These are phyloP conservation scores for Cicer yamashitae DNA, from an alignment of 306 rosid genomes.

Conservation along the genomic window DNA sequence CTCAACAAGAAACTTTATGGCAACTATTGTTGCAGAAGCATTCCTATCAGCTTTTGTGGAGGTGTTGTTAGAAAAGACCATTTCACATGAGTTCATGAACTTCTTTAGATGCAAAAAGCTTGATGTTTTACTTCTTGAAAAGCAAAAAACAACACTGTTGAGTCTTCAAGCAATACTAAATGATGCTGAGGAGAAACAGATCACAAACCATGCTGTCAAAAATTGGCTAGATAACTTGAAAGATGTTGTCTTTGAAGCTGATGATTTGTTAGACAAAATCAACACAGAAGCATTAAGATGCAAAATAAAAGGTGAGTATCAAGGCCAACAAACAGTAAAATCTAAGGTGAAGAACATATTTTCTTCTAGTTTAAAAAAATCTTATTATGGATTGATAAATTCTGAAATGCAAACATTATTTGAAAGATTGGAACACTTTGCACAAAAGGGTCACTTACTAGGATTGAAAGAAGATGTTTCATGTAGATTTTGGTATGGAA, in stretches of 20 bases:
- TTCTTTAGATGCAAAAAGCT: slow-evolving; percentile 5
- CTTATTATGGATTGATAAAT: slow-evolving; percentile 42
- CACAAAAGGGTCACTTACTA: slow-evolving; percentile 45
- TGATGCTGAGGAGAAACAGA: slow-evolving; percentile 43
- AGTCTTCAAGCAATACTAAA: slow-evolving; percentile 35
- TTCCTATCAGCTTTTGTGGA: slow-evolving; percentile 37
- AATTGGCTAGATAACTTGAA: slow-evolving; percentile 40
- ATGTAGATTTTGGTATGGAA: slow-evolving; percentile 12
- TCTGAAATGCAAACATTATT: slow-evolving; percentile 30
- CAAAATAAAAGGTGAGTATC: slow-evolving; percentile 13
- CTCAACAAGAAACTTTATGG: slow-evolving; percentile 6
- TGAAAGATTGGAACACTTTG: slow-evolving; percentile 47
- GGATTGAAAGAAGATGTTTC: slow-evolving; percentile 47
- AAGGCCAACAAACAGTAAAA: slow-evolving; percentile 5
- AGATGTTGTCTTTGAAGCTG: slow-evolving; percentile 36
- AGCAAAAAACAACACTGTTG: slow-evolving; percentile 28
- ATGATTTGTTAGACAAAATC: slow-evolving; percentile 14
- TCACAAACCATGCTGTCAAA: slow-evolving; percentile 6
- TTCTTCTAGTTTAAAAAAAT: slow-evolving; percentile 41
- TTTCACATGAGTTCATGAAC: not conserved
- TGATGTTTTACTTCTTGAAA: slow-evolving; percentile 17
- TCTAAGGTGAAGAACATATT: slow-evolving; percentile 47
- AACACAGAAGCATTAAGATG: slow-evolving; percentile 29
- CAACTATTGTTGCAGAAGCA: slow-evolving; percentile 36
- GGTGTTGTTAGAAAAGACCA: slow-evolving; percentile 12